These are phyloP conservation scores for Mycena polygramma DNA, from an alignment of 768 basidiomycete species.

Conservation along the genomic window DNA sequence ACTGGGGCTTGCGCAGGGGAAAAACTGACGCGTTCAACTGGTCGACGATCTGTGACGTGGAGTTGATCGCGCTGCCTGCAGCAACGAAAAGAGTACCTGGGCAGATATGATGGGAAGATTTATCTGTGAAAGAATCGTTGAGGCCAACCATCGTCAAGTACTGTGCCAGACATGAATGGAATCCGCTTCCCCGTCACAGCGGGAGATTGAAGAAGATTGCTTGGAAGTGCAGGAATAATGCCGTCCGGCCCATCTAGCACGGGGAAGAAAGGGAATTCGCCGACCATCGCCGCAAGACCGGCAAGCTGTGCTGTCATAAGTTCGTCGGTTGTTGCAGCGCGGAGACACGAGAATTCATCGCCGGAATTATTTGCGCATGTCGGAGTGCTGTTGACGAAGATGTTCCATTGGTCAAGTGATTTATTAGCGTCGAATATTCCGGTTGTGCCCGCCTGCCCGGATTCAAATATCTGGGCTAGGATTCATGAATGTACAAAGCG, in stretches of 20 bases:
- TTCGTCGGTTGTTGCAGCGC: constrained; percentile 19
- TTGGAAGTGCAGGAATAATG: constrained; percentile 43
- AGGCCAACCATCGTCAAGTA: constrained; percentile 46
- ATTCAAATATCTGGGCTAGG: constrained; percentile 19
- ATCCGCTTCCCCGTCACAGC: constrained; percentile 35
- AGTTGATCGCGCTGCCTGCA: constrained; percentile 10
- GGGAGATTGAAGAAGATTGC: constrained; percentile 29
- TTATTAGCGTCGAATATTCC: constrained; percentile 39
- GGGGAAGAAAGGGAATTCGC: constrained; percentile 42
- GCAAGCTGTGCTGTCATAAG: constrained; percentile 13
- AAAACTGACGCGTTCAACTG: constrained; percentile 15
- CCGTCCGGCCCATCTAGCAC: constrained; percentile 45
- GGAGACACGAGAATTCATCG: constrained; percentile 21
- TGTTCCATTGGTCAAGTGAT: constrained; percentile 34
- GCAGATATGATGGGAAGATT: background rate
- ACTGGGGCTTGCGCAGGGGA: constrained; percentile 15
- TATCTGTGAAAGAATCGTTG: background rate
- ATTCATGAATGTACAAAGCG: background rate
- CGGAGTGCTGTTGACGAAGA: constrained; percentile 34
- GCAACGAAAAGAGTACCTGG: constrained; percentile 43
- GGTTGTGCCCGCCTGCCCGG: constrained; percentile 43
- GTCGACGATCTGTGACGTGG: background rate
- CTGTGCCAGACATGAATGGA: constrained; percentile 46
- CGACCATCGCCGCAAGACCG: constrained; percentile 21
- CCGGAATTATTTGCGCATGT: constrained; percentile 27